Evolutionary conservation across 352 stramenopile species (phyloP).

Genomic region (Stephanocyclus meneghinianus): DNA sequence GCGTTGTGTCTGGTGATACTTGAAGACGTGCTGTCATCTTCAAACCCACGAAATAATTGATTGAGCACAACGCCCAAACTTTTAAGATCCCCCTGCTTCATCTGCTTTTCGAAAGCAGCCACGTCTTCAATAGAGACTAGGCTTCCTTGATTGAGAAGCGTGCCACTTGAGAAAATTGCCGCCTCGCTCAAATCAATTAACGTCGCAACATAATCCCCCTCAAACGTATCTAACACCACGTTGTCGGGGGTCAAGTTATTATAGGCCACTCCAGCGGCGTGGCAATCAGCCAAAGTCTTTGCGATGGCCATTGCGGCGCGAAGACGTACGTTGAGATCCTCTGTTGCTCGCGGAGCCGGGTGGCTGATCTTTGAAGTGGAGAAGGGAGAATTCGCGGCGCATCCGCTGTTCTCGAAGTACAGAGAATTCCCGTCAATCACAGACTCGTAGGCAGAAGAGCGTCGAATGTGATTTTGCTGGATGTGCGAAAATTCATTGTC

Average conservation of each 20-base stretch:
- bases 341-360: neutral
- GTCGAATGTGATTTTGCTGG: neutral
- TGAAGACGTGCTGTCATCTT: neutral
- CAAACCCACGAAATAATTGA: constrained; percentile 25
- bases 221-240: constrained; percentile 29
- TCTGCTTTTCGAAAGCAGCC: constrained; percentile 5
- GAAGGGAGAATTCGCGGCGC: neutral
- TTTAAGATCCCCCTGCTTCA: constrained; percentile 23
- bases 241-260: constrained; percentile 43
- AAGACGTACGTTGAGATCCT: constrained; percentile 25
- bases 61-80: constrained; percentile 20
- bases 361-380: neutral
- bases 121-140: neutral
- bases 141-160: too few relatives aligned
- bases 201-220: constrained; percentile 45
- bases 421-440: neutral
- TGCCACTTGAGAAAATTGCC: constrained; percentile 5
- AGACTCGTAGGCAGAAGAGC: too few relatives aligned
- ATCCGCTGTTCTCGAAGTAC: neutral
- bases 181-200: constrained; percentile 37
- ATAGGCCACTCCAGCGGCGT: constrained; percentile 32
- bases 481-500: neutral
- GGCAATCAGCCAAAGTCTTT: constrained; percentile 44
- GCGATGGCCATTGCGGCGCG: constrained; percentile 37
- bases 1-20: neutral